These are phyloP conservation scores for Hemileccinum hortonii DNA, from an alignment of 1,284 basidiomycete species.

Conservation along the genomic window DNA sequence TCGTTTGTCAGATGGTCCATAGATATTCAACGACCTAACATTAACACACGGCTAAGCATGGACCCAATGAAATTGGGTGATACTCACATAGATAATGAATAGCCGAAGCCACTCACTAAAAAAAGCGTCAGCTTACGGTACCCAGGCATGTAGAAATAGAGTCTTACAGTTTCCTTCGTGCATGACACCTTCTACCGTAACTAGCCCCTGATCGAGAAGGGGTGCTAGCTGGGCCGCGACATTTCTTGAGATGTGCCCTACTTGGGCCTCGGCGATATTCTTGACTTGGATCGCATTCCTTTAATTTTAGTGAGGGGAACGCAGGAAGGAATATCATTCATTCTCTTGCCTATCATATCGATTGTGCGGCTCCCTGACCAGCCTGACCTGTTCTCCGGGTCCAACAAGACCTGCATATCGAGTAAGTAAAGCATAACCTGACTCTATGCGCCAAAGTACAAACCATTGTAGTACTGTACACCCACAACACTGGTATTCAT, in stretches of 20 bases:
- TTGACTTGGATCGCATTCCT: constrained; percentile 79
- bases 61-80: not conserved
- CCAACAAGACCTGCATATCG: constrained; percentile 65
- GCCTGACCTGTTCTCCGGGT: constrained; percentile 72
- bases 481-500: constrained; percentile 70
- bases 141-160: not conserved
- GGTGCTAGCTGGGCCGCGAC: constrained; percentile 64
- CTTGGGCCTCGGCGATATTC: constrained; percentile 72
- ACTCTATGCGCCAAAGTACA: constrained; percentile 1
- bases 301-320: not conserved
- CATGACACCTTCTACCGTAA: constrained; percentile 77
- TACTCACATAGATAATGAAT: constrained; percentile 60
- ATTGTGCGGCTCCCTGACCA: constrained; percentile 70
- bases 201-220: constrained; percentile 60
- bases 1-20: constrained; percentile 60
- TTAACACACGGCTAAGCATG: constrained; percentile 4
- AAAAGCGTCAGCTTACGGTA: constrained; percentile 6
- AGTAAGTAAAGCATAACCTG: constrained; percentile 3
- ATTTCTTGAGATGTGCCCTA: constrained; percentile 74
- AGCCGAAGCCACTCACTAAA: constrained; percentile 47
- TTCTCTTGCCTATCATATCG: constrained; percentile 57
- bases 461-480: constrained; percentile 77
- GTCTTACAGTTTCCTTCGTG: constrained; percentile 69
- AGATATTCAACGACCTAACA: constrained; percentile 69
- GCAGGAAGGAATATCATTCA: not conserved